Conservation (phyloP, 2,329 filamentous ascomycete genomes). For the Trichoderma sp. region DNA sequence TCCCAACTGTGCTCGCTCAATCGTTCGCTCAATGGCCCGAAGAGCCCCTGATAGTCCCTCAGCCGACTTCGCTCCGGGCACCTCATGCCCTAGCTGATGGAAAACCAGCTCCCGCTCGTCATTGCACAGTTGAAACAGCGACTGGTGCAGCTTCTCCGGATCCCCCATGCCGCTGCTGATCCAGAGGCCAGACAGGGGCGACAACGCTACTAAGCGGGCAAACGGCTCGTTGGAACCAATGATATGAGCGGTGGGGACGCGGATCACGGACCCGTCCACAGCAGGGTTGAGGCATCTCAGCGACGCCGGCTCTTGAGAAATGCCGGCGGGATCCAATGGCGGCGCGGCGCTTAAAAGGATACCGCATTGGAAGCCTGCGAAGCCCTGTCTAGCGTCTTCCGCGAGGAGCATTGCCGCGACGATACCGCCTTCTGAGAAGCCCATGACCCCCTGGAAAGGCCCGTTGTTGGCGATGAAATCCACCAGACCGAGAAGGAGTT, state of each 20-base stretch:
- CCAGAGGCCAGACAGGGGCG: background rate
- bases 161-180: background rate
- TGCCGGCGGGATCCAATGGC: constrained; percentile 32
- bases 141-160: background rate
- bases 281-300: constrained; percentile 30
- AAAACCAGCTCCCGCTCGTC: background rate
- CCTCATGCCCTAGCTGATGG: background rate
- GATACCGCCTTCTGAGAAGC: constrained; percentile 22
- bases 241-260: constrained; percentile 30
- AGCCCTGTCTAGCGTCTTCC: constrained; percentile 31
- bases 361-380: constrained; percentile 31
- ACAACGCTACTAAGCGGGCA: background rate
- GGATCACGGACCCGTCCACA: constrained; percentile 29
- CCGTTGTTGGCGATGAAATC: constrained; percentile 1
- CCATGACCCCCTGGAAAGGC: constrained; percentile 12
- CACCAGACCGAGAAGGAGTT: background rate
- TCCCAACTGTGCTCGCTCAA: background rate
- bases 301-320: constrained; percentile 21
- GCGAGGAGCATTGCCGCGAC: constrained; percentile 36
- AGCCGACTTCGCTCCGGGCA: background rate
- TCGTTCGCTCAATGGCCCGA: background rate
- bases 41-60: background rate
- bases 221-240: background rate
- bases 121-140: background rate
- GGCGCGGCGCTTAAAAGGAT: constrained; percentile 35